phyloP scores from a whole-genome alignment of 495 filamentous ascomycete species.

The Hypoxylon cercidicola region DNA sequence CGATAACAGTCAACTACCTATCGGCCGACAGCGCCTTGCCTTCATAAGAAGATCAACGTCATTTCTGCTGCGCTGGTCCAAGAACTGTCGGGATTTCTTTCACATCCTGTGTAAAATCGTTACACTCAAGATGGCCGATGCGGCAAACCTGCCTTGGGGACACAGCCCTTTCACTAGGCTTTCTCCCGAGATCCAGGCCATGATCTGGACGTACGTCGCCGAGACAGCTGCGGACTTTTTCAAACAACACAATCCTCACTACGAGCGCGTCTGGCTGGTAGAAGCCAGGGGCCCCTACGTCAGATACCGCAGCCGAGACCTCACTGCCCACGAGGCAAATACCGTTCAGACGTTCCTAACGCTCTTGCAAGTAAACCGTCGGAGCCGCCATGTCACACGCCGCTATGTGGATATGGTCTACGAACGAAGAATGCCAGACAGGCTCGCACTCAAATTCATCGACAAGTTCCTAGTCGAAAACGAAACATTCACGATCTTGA shows the following conservation, averaged over 20 bases:
- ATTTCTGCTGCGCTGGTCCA: too few relatives aligned
- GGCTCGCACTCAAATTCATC: neutral
- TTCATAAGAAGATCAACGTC: too few relatives aligned
- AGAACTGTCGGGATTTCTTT: too few relatives aligned
- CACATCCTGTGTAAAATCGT: too few relatives aligned
- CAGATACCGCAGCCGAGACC: neutral
- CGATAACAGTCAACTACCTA: too few relatives aligned
- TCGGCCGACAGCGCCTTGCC: too few relatives aligned
- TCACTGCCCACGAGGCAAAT: neutral
- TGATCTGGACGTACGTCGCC: neutral
- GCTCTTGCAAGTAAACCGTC: neutral
- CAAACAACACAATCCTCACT: neutral
- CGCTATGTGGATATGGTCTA: neutral
- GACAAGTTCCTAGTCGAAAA: neutral
- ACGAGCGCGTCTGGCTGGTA: neutral
- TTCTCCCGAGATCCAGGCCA: neutral
- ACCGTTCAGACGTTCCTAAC: neutral
- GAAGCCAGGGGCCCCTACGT: neutral
- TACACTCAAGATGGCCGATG: too few relatives aligned
- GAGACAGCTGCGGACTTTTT: neutral
- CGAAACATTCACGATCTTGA: neutral
- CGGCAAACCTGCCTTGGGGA: too few relatives aligned
- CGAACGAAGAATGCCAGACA: neutral
- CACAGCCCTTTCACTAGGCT: neutral
- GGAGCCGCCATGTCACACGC: neutral